Evolutionary conservation across 306 rosid species (phyloP).

Genomic region (Cucurbita pepo): DNA sequence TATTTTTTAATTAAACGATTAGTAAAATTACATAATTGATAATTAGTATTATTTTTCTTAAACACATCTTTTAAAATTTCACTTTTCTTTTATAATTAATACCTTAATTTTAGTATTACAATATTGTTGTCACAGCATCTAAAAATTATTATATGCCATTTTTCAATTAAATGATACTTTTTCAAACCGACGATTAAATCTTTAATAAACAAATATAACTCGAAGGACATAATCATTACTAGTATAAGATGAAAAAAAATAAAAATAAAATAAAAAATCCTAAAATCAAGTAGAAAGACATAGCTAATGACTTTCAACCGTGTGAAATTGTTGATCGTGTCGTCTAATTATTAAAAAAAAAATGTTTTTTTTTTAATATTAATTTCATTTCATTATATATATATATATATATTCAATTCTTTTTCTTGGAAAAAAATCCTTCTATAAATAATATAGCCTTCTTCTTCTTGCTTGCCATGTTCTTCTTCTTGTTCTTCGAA

Average conservation of each 20-base stretch:
- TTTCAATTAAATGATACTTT: neutral
- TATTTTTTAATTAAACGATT: too few species aligned
- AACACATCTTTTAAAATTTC: too few species aligned
- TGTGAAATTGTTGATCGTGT: too few species aligned
- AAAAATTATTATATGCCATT: neutral
- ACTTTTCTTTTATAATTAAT: too few species aligned
- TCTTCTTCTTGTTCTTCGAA: slow-evolving; percentile 18
- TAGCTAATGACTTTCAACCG: too few species aligned
- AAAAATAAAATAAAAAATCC: too few species aligned
- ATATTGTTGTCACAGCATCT: too few species aligned
- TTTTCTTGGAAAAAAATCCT: slow-evolving; percentile 46
- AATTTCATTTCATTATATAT: neutral
- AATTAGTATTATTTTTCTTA: too few species aligned
- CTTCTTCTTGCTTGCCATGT: slow-evolving; percentile 32
- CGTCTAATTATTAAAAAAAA: neutral
- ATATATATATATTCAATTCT: neutral
- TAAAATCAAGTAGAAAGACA: too few species aligned
- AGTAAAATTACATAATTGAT: too few species aligned
- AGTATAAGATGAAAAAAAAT: neutral
- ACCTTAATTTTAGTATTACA: too few species aligned
- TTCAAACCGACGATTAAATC: neutral
- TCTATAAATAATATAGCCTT: slow-evolving; percentile 48
- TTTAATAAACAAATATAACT: neutral
- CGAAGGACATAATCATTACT: neutral
- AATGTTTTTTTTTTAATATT: neutral